Percentiles rank a stretch among this genome's conserved stretches.
phyloP scores from a whole-genome alignment of 345 rosid genomes.

The Eucalyptus pumila region DNA sequence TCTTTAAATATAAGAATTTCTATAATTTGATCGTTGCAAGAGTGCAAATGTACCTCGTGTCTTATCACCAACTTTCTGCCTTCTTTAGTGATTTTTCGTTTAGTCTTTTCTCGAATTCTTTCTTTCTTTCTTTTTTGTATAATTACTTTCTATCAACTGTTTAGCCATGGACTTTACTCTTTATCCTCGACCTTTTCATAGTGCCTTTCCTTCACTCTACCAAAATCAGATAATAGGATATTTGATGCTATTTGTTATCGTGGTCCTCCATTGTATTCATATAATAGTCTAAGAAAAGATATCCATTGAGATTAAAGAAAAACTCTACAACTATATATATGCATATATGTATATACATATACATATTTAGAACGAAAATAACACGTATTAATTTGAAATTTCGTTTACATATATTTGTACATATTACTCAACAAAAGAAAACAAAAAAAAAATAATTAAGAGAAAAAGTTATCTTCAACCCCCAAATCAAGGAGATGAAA shows the following conservation, averaged over 20 bases:
- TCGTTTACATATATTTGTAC: neutral
- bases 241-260: neutral
- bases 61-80: neutral
- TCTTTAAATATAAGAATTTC: neutral
- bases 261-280: neutral
- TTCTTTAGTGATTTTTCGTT: neutral
- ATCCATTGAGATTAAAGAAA: neutral
- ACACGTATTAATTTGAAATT: neutral
- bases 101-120: neutral
- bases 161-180: neutral
- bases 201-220: neutral
- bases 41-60: neutral
- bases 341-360: no score
- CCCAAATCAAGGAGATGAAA: neutral
- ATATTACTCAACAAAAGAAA: neutral
- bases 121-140: neutral
- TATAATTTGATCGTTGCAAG: neutral
- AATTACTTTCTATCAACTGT: neutral
- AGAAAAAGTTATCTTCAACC: neutral
- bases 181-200: neutral
- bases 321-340: neutral
- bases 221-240: neutral
- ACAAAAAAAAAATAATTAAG: neutral
- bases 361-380: neutral
- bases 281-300: neutral